Evolutionary conservation across 164 flowering plant genomes (phyloP), one percentile per base, ranked within the genome.

Genomic region (Berberis thunbergii): DNA sequence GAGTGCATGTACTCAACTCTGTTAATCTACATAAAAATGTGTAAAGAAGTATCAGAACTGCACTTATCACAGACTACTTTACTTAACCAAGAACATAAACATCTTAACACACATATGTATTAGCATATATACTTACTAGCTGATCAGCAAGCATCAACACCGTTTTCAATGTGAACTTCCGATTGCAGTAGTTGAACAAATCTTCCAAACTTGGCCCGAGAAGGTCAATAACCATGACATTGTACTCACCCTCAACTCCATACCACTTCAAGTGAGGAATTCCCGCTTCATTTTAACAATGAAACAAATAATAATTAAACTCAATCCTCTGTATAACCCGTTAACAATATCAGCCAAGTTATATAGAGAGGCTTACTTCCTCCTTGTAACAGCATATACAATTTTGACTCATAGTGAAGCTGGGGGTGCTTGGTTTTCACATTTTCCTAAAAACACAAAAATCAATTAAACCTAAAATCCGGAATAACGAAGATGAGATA

Each of bases 101-200:
- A 46, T 45, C 40, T 11, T 10, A 50, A 45, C 38, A 61, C 40
- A 6, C 55, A 42, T 7, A 43, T 7, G 50, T 44, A 5, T 2
- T 7, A 52, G n/a, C 26, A 49, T 45, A 44, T 54, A 40, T 39
- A 68, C 76, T 66, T 76, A 86, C 91, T 72, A 84, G 62, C 64
- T 84, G 91, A 79, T 86, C 88, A 26, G 91, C 91, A 64, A 86
- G 80, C 91, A 86, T 80, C 64, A 86, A 67, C 26, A 86, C 86
- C 43, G 88, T 80, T 67, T 82, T 86, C 69, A 86, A 62, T 41
- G 84, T 70, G 70, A 86, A 81, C 66, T 84, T 86, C 71, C 91
- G 71, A 49, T 74, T 78, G 67, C 91, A 84, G 60, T 77, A 82
- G 66, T 75, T 80, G 70, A 82, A 86, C 60, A 86, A 68, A 69